Conservation (phyloP, 208 protist genomes). For the Trypanosoma mega region DNA sequence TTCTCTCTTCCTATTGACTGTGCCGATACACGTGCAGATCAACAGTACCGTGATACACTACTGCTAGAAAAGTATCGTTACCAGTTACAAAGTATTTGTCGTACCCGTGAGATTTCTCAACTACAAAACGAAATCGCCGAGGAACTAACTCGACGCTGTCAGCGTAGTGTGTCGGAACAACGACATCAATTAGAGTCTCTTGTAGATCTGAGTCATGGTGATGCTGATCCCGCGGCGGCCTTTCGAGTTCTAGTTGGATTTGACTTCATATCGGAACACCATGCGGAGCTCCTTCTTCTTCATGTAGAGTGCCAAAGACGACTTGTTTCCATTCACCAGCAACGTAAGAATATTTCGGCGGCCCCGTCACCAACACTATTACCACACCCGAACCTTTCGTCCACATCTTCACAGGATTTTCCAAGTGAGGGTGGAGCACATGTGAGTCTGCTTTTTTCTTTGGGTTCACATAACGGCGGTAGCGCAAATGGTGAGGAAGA, state of each 20-base stretch:
- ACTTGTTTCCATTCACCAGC: slow-evolving; percentile 7
- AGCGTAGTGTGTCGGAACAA: background rate
- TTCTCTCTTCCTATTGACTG: slow-evolving; percentile 24
- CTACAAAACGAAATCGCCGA: slow-evolving; percentile 51
- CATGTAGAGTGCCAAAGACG: slow-evolving; percentile 57
- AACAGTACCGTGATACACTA: slow-evolving; percentile 49
- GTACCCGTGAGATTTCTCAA: slow-evolving; percentile 32
- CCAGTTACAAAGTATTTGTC: slow-evolving; percentile 47
- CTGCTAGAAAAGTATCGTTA: slow-evolving; percentile 65
- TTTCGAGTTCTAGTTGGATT: background rate
- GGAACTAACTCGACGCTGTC: background rate
- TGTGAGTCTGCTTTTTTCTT: no score
- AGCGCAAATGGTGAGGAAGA: slow-evolving; percentile 13
- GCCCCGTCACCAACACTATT: background rate
- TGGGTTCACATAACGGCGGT: no score
- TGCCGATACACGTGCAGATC: slow-evolving; percentile 21
- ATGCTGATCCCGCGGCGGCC: background rate
- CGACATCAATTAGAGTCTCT: background rate
- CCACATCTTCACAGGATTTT: no score
- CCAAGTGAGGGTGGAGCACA: no score
- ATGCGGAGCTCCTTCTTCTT: slow-evolving; percentile 71
- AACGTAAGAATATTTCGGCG: background rate
- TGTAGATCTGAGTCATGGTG: no score
- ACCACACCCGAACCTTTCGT: background rate
- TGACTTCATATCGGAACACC: slow-evolving; percentile 27